A percentile compares a stretch with the other conserved stretches of the same genome.
These are phyloP conservation scores for Euphorbia pulcherrima DNA, from an alignment of 345 rosid species.

Conservation along the genomic window DNA sequence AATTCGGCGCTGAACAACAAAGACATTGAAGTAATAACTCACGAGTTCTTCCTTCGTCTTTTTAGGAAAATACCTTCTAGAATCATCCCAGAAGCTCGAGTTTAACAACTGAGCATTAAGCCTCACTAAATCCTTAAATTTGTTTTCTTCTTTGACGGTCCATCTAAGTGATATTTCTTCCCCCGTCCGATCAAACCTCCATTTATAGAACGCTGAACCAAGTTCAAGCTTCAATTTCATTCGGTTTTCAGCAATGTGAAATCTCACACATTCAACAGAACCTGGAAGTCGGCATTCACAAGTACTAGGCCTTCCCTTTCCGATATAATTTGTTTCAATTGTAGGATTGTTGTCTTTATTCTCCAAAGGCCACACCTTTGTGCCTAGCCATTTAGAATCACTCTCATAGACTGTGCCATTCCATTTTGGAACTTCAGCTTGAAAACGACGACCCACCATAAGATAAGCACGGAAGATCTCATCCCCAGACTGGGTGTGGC, in stretches of 20 bases:
- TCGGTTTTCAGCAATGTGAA: slow-evolving; percentile 31
- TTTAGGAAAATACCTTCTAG: slow-evolving; percentile 17
- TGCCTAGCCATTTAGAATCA: slow-evolving; percentile 31
- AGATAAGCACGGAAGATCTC: slow-evolving; percentile 12
- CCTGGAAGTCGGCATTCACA: slow-evolving; percentile 23
- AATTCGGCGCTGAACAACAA: slow-evolving; percentile 26
- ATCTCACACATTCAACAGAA: slow-evolving; percentile 29
- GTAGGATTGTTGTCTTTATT: background rate
- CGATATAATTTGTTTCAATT: slow-evolving; percentile 7
- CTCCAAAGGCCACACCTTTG: slow-evolving; percentile 21
- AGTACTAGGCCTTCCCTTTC: slow-evolving; percentile 26
- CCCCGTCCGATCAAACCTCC: slow-evolving; percentile 28
- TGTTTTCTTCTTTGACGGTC: slow-evolving; percentile 24
- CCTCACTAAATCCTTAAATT: slow-evolving; percentile 27
- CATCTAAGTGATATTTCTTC: slow-evolving; percentile 33
- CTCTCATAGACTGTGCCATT: slow-evolving; percentile 19
- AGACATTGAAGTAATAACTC: slow-evolving; percentile 32
- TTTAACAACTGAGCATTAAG: slow-evolving; percentile 18
- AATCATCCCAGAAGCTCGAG: slow-evolving; percentile 24
- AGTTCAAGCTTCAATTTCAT: slow-evolving; percentile 30
- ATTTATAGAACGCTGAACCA: slow-evolving; percentile 22
- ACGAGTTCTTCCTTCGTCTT: slow-evolving; percentile 24
- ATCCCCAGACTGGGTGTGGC: too few species aligned
- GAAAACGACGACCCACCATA: slow-evolving; percentile 23
- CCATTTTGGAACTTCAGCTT: slow-evolving; percentile 33